Base-by-base conservation (phyloP, 257 asterid genomes). In the Solanum phureja region DNA sequence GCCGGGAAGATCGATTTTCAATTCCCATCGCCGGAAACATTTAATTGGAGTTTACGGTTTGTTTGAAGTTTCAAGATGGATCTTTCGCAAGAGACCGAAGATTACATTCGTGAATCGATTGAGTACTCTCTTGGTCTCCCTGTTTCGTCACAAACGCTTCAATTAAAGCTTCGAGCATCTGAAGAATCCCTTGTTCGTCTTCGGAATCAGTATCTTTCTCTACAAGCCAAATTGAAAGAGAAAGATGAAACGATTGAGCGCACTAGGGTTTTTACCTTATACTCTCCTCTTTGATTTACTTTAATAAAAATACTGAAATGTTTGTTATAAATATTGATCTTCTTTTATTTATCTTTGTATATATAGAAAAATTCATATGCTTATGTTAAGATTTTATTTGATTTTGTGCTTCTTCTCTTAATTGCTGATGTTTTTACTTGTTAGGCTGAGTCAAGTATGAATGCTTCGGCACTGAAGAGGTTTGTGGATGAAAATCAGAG, bases 401-500 rank as follows among this genome's bases (percentile, higher is more conserved):
- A 72, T 72, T 23, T 37, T 44, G 13, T 75, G 12, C n/a, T 35
- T 79, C 68, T 52, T 37, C 10, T 66, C 21, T 35, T 49, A 3
- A 24, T 35, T 73, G 86, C 83, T 19, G 52, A 56, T 29, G 37
- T 73, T 68, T 27, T 66, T 52, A 18, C 40, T 60, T 56, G 87
- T 58, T 88, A 97, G 98, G 96, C 98, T 11, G 99, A 97, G 89
- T 91, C 99, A 37, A 93, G 93, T 90, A 89, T 97, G 98, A 97
- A 94, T 89, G 99, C 99, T 3, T 90, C 91, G 90, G 99, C 99
- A 4, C 66, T 97, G 93, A 96, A 96, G 95, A 95, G 93, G 87
- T 97, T 96, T 79, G 98, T 97, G 87, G 99, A 95, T 88, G 99
- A 96, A 91, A 97, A 97, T 86, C 96, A 96, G 93, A 97, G 92